Evolutionary conservation across 2,329 filamentous ascomycete species (phyloP).

Genomic region (Pestalotiopsis sp.): DNA sequence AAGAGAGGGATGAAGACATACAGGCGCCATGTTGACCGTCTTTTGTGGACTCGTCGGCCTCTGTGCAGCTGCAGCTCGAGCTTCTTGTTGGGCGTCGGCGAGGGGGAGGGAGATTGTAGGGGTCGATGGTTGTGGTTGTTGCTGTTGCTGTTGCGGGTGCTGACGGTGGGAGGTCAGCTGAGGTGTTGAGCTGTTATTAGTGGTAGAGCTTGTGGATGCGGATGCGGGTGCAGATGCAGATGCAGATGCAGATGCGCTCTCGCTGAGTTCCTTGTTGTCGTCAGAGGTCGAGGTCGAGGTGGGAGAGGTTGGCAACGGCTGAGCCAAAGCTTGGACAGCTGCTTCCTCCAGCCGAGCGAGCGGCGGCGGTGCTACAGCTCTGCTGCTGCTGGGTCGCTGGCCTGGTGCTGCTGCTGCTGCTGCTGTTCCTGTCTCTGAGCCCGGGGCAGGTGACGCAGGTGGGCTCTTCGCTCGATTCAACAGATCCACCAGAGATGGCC

Average conservation of each 20-base stretch:
- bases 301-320: constrained; percentile 25
- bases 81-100: constrained; percentile 14
- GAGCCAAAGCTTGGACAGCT: constrained; percentile 20
- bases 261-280: constrained; percentile 11
- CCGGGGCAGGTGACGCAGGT: constrained; percentile 23
- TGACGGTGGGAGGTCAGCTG: constrained; percentile 4
- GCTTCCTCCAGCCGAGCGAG: constrained; percentile 2
- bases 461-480: constrained; percentile 22
- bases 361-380: background rate
- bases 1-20: constrained; percentile 38
- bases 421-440: background rate
- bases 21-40: constrained; percentile 54
- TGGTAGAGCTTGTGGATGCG: constrained; percentile 24
- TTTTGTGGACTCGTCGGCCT: constrained; percentile 20
- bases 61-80: constrained; percentile 19
- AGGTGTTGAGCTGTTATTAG: constrained; percentile 13
- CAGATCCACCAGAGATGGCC: constrained; percentile 55
- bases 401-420: constrained; percentile 17
- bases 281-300: constrained; percentile 1
- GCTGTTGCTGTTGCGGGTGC: constrained; percentile 29
- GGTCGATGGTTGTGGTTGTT: constrained; percentile 26
- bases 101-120: constrained; percentile 19
- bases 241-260: constrained; percentile 25
- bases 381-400: background rate
- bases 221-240: constrained; percentile 20